These are phyloP conservation scores for Leccinum broughii DNA, from an alignment of 768 basidiomycete genomes.

Conservation along the genomic window DNA sequence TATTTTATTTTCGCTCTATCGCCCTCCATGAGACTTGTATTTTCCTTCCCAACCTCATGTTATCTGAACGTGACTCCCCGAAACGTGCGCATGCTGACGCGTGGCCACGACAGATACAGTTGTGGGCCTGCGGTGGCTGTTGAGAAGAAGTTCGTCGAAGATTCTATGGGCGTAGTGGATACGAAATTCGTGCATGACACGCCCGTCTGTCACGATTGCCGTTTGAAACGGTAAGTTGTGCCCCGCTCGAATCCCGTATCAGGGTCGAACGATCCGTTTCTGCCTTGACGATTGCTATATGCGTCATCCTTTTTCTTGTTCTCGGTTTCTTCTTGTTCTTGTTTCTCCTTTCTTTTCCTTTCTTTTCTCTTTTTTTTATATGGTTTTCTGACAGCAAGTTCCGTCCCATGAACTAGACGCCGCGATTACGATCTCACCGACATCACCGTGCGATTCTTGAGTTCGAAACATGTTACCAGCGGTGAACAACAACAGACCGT, in stretches of 20 bases:
- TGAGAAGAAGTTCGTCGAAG: constrained; percentile 36
- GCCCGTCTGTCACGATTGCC: constrained; percentile 61
- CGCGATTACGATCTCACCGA: constrained; percentile 58
- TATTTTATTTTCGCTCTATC: constrained; percentile 7
- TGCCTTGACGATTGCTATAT: constrained; percentile 1
- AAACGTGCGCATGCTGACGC: constrained; percentile 20
- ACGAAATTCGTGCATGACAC: constrained; percentile 47
- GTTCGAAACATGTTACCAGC: constrained; percentile 34
- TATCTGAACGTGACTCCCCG: constrained; percentile 3
- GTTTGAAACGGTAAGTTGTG: constrained; percentile 50
- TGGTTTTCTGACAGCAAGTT: constrained; percentile 17
- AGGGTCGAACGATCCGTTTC: constrained; percentile 9
- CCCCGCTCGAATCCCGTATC: constrained; percentile 8
- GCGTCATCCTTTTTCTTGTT: not conserved
- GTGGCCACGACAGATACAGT: constrained; percentile 47
- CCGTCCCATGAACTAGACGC: constrained; percentile 28
- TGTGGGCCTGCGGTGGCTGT: constrained; percentile 55
- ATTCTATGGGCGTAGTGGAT: constrained; percentile 31
- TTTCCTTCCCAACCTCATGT: constrained; percentile 10
- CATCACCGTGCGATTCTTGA: constrained; percentile 54
- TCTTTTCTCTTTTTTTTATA: not conserved
- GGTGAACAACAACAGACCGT: constrained; percentile 18
- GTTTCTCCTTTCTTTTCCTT: not conserved
- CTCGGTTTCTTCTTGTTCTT: not conserved
- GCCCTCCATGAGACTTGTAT: not conserved